Conservation (phyloP, 768 basidiomycete genomes). For the Suillus americanus region DNA sequence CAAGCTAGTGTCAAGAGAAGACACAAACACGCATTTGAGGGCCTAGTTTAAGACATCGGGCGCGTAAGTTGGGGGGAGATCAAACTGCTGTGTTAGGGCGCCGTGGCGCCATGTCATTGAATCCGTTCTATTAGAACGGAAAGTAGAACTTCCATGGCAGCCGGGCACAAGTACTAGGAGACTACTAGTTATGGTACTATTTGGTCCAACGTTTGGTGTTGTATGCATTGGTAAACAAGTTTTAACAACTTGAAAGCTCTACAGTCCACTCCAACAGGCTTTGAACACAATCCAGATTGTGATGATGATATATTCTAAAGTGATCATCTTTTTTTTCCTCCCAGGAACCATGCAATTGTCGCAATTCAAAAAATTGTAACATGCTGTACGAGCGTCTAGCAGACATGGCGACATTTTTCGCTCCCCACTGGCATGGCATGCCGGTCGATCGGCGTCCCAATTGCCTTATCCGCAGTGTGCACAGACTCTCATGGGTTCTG, state of each 20-base stretch:
- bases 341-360: background rate
- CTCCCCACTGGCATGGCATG: background rate
- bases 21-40: constrained; percentile 20
- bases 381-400: background rate
- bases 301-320: background rate
- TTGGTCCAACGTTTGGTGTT: background rate
- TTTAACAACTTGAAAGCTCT: no score
- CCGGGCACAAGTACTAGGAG: no score
- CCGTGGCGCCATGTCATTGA: constrained; percentile 21
- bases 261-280: background rate
- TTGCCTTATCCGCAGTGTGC: background rate
- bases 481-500: background rate
- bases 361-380: background rate
- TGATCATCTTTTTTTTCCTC: background rate
- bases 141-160: background rate
- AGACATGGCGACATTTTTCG: background rate
- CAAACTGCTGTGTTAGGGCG: constrained; percentile 45
- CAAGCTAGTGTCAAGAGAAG: constrained; percentile 29
- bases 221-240: background rate
- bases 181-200: background rate
- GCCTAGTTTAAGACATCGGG: constrained; percentile 43
- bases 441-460: background rate
- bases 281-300: background rate
- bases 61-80: constrained; percentile 6
- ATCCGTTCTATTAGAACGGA: constrained; percentile 38